Percentiles rank a stretch among this genome's conserved stretches.
Conservation (phyloP, 75 land plant genomes). For the Cryptomeria japonica region DNA sequence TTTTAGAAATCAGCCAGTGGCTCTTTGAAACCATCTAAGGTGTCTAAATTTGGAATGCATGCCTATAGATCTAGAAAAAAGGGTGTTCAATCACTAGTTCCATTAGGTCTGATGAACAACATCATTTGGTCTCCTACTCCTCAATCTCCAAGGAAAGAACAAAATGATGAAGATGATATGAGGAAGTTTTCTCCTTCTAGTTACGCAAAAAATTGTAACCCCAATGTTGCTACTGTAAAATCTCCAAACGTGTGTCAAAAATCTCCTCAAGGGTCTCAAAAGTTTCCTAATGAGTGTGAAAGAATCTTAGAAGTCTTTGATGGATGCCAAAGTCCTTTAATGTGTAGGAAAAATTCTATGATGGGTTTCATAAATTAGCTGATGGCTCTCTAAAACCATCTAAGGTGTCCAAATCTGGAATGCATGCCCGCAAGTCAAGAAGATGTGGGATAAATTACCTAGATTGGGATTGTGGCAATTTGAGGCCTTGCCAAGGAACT, state of each 20-base stretch:
- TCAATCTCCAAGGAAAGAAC: background rate
- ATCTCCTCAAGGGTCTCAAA: background rate
- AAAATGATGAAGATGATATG: background rate
- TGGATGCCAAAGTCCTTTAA: background rate
- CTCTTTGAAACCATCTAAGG: no score
- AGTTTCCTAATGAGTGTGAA: background rate
- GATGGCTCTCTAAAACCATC: background rate
- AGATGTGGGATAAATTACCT: slow-evolving; percentile 3
- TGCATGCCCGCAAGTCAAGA: background rate
- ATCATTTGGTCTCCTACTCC: no score
- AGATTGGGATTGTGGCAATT: background rate
- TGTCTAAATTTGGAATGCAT: no score
- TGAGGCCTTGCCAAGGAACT: slow-evolving; percentile 43
- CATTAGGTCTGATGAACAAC: background rate
- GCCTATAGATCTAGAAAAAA: background rate
- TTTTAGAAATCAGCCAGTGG: no score
- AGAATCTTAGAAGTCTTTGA: background rate
- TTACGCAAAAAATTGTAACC: background rate
- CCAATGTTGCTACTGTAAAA: background rate
- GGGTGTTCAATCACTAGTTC: background rate
- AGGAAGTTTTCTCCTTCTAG: background rate
- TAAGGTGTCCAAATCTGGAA: background rate
- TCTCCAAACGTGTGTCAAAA: background rate
- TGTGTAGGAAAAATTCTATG: background rate
- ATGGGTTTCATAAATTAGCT: background rate